Conservation (phyloP, 768 basidiomycete species). For the Rhizopogon roseolus region DNA sequence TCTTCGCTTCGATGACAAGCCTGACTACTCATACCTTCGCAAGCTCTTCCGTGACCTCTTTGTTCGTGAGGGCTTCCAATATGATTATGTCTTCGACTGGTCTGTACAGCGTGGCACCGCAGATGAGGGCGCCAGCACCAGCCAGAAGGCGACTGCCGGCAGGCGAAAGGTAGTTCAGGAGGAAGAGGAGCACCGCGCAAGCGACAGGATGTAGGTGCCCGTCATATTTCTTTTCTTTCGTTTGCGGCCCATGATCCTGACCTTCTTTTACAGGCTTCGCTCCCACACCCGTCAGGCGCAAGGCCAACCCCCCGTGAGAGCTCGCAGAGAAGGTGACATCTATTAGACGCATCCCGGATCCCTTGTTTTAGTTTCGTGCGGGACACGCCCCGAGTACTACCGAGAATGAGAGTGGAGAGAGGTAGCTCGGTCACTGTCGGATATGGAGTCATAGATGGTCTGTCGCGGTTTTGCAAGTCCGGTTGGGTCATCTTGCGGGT, state of each 20-base stretch:
- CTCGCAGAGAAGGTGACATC: slow-evolving; percentile 30
- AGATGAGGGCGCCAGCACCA: slow-evolving; percentile 59
- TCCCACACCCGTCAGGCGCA: slow-evolving; percentile 84
- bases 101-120: slow-evolving; percentile 76
- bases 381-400: slow-evolving; percentile 41
- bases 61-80: slow-evolving; percentile 96
- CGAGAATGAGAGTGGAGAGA: slow-evolving; percentile 37
- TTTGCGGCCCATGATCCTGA: slow-evolving; percentile 11
- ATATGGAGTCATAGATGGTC: slow-evolving; percentile 30
- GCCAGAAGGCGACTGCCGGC: slow-evolving; percentile 57
- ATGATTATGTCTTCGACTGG: slow-evolving; percentile 99
- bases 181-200: slow-evolving; percentile 78
- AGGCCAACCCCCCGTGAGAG: slow-evolving; percentile 1
- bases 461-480: slow-evolving; percentile 21
- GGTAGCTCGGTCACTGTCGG: slow-evolving; percentile 30
- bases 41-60: slow-evolving; percentile 99
- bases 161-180: slow-evolving; percentile 82
- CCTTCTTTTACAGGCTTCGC: slow-evolving; percentile 55
- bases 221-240: slow-evolving; percentile 12
- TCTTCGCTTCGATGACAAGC: slow-evolving; percentile 99
- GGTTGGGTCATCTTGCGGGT: slow-evolving; percentile 7
- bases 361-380: slow-evolving; percentile 26
- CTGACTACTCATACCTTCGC: slow-evolving; percentile 98
- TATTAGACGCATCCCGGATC: slow-evolving; percentile 33
- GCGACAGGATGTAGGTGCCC: slow-evolving; percentile 73